Percentiles rank a stretch among this genome's conserved stretches.
phyloP scores from a whole-genome alignment of 768 basidiomycete genomes.

The Rhizopogon roseolus region DNA sequence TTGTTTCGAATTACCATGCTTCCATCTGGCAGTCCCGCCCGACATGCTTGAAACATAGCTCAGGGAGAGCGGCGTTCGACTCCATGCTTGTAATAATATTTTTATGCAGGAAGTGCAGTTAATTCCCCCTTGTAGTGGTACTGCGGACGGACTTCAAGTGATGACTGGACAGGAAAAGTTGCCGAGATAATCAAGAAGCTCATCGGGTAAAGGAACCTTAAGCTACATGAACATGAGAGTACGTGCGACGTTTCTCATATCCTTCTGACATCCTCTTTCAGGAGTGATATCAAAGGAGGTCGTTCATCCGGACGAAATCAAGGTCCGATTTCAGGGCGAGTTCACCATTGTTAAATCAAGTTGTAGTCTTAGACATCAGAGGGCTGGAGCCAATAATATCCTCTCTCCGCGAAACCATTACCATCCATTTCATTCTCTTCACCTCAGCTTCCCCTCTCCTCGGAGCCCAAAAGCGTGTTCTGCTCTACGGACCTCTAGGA shows the following conservation, averaged over 20 bases:
- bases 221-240: slow-evolving; percentile 92
- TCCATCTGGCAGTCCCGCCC: no score
- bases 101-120: background rate
- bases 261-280: slow-evolving; percentile 20
- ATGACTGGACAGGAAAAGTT: background rate
- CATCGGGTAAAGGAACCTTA: slow-evolving; percentile 59
- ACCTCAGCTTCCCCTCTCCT: slow-evolving; percentile 74
- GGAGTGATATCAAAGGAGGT: slow-evolving; percentile 89
- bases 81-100: no score
- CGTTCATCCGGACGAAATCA: no score
- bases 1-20: no score
- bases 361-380: slow-evolving; percentile 79
- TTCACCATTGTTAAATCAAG: background rate
- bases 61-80: no score
- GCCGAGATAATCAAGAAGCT: slow-evolving; percentile 1
- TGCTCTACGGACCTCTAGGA: slow-evolving; percentile 94
- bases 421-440: slow-evolving; percentile 89
- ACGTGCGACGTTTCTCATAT: slow-evolving; percentile 21
- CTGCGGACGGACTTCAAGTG: background rate
- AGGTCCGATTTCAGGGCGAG: no score
- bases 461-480: slow-evolving; percentile 90
- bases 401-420: slow-evolving; percentile 90
- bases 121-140: background rate
- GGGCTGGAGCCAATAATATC: slow-evolving; percentile 89
- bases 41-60: no score